Evolutionary conservation across 176 grass and related monocot species (phyloP), one percentile per base, ranked within the genome.

Genomic region (Carex littledalei): DNA sequence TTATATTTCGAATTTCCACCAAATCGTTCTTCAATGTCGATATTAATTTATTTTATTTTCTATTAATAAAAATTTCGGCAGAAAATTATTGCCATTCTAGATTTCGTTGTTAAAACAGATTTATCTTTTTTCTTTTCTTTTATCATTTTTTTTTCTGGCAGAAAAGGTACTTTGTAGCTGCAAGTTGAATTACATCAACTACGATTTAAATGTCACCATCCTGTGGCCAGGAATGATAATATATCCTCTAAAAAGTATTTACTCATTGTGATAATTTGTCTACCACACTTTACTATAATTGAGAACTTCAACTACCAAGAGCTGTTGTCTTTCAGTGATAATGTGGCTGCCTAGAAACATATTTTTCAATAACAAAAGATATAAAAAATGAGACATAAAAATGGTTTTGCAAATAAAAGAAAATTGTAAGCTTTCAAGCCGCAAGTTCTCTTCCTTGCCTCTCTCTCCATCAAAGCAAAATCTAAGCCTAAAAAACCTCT

Each of bases 401-500:
- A 32, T 34, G 49, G 17, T 56, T 32, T 55, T 56, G 74, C 74
- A 56, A 54, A 78, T 78, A 78, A 78, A 29, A 56, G 21, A 54
- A 54, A 18, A 55, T 22, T 4, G 14, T 54, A 78, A 14, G 55
- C 50, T 56, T 72, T 55, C 50, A 57, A 77, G 74, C 49, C 50
- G 50, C 31, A 56, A 78, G 55, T 56, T 78, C 22, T 78, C 74
- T 78, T 56, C 74, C 74, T 55, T 31, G 6, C 7, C 67, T 56
- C 47, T 76, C 71, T 32, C 11, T 78, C 74, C 72, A 77, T 53
- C 22, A 78, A 41, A 45, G 35, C 2, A 45, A 41, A 78, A 78
- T 24, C 74, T 78, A 78, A 53, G 47, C 71, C 71, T 76, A 76
- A 76, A 53, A 17, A 68, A 56, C 21, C 50, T 78, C 50, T 56